phyloP scores from a whole-genome alignment of 1,284 basidiomycete species.

The Ganoderma lucidum region DNA sequence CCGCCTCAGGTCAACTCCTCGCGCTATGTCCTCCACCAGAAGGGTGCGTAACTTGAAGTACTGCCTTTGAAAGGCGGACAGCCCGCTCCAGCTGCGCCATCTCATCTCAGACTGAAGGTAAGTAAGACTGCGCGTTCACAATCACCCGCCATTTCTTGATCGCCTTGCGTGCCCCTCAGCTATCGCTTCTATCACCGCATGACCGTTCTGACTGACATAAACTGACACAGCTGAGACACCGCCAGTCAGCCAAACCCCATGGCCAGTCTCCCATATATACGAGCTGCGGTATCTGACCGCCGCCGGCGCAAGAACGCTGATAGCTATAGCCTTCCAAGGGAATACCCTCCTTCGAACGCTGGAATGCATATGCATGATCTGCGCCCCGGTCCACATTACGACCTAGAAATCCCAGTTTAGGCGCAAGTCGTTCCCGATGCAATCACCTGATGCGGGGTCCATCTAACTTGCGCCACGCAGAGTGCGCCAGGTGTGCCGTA shows the following conservation, averaged over 20 bases:
- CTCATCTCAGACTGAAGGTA: neutral
- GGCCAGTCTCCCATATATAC: neutral
- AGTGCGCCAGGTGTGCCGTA: neutral
- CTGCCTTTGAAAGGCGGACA: neutral
- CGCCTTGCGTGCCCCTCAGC: neutral
- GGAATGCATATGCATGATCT: neutral
- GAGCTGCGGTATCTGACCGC: neutral
- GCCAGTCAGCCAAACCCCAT: neutral
- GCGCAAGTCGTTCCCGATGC: no score
- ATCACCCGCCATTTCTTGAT: neutral
- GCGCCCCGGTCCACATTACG: neutral
- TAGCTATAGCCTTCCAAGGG: neutral
- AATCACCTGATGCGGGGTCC: neutral
- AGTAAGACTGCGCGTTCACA: neutral
- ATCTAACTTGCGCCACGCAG: neutral
- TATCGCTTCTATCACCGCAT: neutral
- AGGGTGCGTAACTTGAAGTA: neutral
- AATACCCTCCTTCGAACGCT: neutral
- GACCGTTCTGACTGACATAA: neutral
- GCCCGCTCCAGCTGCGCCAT: neutral
- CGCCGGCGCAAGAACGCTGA: neutral
- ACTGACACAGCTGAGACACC: neutral
- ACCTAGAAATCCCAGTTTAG: neutral
- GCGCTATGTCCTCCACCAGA: neutral
- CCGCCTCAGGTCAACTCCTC: no score